phyloP scores from a whole-genome alignment of 1,284 basidiomycete genomes.

The Ceratobasidium sp. region DNA sequence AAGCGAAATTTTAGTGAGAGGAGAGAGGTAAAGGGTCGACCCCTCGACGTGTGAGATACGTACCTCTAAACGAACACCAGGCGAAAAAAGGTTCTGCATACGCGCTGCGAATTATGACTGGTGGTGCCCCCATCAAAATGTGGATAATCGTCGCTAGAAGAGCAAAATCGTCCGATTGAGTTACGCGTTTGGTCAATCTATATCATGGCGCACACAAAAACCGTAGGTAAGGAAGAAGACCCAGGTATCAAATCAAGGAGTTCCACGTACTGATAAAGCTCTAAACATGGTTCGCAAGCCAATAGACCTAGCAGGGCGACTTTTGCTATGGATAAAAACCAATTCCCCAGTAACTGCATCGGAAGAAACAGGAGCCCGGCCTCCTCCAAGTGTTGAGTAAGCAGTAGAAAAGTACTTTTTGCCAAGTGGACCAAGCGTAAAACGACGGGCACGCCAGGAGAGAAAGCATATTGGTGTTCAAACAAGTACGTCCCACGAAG shows the following conservation, averaged over 20 bases:
- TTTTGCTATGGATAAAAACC: not conserved
- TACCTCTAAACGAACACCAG: conserved; percentile 79
- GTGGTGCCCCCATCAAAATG: conserved; percentile 84
- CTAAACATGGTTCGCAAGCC: conserved; percentile 56
- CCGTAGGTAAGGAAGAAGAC: too few species aligned
- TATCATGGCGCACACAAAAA: too few species aligned
- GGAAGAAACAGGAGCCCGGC: too few species aligned
- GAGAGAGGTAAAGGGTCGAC: too few species aligned
- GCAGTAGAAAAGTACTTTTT: not conserved
- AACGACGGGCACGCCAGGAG: conserved; percentile 75
- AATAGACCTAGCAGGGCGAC: not conserved
- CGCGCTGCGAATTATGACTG: conserved; percentile 75
- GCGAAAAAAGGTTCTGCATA: conserved; percentile 92
- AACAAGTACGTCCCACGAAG: conserved; percentile 70
- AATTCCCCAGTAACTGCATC: too few species aligned
- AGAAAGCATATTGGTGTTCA: conserved; percentile 92
- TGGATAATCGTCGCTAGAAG: conserved; percentile 75
- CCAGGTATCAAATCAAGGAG: not conserved
- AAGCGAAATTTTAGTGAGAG: too few species aligned
- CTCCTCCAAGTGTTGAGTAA: too few species aligned
- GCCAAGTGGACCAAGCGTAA: conserved; percentile 60
- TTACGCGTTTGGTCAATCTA: conserved; percentile 36
- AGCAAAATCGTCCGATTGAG: conserved; percentile 68
- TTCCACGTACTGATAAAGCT: conserved; percentile 63
- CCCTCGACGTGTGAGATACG: conserved; percentile 52